Conservation (phyloP, 179 eudicot species). For the Spinacia oleracea region DNA sequence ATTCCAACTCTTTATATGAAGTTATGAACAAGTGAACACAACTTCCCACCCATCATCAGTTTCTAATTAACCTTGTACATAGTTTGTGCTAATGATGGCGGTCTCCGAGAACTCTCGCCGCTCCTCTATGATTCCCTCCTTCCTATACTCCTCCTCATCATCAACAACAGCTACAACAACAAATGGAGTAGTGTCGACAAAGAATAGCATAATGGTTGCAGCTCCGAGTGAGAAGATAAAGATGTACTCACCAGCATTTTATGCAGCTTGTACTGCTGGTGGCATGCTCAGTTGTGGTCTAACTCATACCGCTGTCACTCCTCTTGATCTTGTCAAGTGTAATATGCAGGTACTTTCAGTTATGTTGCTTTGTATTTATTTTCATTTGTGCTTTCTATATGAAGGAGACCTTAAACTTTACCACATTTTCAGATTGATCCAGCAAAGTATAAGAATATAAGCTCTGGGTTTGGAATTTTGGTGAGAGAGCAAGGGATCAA, state of each 20-base stretch:
- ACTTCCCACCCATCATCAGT: neutral
- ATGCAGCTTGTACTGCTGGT: slow-evolving; percentile 58
- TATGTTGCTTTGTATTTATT: too few species aligned
- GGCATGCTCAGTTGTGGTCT: slow-evolving; percentile 59
- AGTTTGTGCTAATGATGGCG: slow-evolving; percentile 16
- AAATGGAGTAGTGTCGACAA: neutral
- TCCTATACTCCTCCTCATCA: slow-evolving; percentile 40
- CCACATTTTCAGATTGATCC: slow-evolving; percentile 62
- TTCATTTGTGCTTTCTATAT: neutral
- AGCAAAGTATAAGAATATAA: slow-evolving; percentile 57
- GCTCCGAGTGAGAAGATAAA: slow-evolving; percentile 51
- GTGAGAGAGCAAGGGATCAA: slow-evolving; percentile 64
- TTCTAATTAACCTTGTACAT: too few species aligned
- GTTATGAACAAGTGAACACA: too few species aligned
- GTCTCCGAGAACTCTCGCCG: slow-evolving; percentile 27
- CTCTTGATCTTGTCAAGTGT: slow-evolving; percentile 79
- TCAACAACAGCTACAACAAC: neutral
- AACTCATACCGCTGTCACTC: slow-evolving; percentile 78
- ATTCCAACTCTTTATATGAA: neutral
- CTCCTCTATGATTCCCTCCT: slow-evolving; percentile 53
- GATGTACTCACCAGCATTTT: slow-evolving; percentile 46
- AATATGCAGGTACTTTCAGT: slow-evolving; percentile 62
- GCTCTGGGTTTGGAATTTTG: slow-evolving; percentile 58
- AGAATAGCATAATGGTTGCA: neutral
- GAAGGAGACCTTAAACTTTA: neutral